Base-by-base conservation (phyloP, 108 stramenopile genomes). In the Epithemia pelagica region DNA sequence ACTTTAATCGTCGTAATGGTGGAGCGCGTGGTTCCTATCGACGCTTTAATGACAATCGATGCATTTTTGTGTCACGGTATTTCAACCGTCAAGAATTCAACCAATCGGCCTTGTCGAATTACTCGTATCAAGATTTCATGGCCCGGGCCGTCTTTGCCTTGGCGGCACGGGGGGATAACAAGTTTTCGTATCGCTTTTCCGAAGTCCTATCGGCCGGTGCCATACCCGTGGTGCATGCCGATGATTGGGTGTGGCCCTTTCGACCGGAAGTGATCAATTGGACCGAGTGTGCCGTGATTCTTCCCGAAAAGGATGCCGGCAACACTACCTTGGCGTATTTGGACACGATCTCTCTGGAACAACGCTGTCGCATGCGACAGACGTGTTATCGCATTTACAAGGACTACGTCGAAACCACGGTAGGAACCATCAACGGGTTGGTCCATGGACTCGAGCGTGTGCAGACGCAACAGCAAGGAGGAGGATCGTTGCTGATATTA, bases 81-180 rank as follows among this genome's bases (percentile, higher is more conserved):
- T 58, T 23, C 52, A 22, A 8, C 23, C 18, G 10, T 18, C 18
- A 22, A 10, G 58, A 58, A n/a, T 24, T 58, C 22, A 8, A 58
- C 23, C 23, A 58, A 23, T n/a, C n/a, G n/a, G n/a, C n/a, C n/a
- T n/a, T n/a, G n/a, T n/a, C n/a, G n/a, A n/a, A n/a, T n/a, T n/a
- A 62, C 18, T 31, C 29, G 5, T 32, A 32, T 32, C 8, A 20
- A 57, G 28, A 58, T 30, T 7, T 74, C 19, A 0, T 78, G 69
- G 25, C 32, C 0, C 22, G 52, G 23, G 52, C 73, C 0, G 21
- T 28, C 70, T n/a, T n/a, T n/a, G n/a, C n/a, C n/a, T n/a, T n/a
- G n/a, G n/a, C n/a, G n/a, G n/a, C n/a, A n/a, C n/a, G 81, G 0
- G 78, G 81, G 0, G 81, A 82, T 31, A 78, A 82, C 58, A 22